Evolutionary conservation across 345 rosid species (phyloP), one percentile per base, ranked within the genome.

Genomic region (Populus alba): DNA sequence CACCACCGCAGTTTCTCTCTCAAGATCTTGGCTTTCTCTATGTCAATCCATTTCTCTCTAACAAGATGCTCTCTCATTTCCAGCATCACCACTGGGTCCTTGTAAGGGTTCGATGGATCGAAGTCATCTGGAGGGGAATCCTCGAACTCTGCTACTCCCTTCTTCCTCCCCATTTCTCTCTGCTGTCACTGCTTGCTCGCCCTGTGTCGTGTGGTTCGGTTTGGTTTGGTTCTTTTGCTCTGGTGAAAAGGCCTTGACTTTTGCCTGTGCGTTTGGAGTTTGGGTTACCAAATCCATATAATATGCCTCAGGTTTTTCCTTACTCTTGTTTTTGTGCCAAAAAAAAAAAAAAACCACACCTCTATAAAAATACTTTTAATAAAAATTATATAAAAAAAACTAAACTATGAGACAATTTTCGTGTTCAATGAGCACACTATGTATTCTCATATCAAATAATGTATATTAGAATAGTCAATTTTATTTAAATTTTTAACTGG

Each of bases 21-120:
- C 71, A 97, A 62, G 87, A 97, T 97, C 92, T 94, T 97, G 33
- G 99, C 95, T 89, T 94, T 97, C 91, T 94, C 97, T 74, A 97
- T 97, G 66, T 91, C 92, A 84, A 97, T 94, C 99, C 99, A 97
- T 79, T 97, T 97, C 92, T 97, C 99, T 39, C 99, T 83, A 20
- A 91, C 97, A 47, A 91, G 61, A 83, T 97, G 94, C 91, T 97
- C 98, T 81, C 98, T 91, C 97, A 97, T 97, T 84, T 97, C 99
- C 53, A 97, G 83, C 95, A 92, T 88, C 69, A 97, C 99, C 84
- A 94, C 99, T 77, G 99, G 99, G 75, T 94, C 99, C 86, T 92
- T 94, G 86, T 94, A 94, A 39, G 98, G 97, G 66, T 94, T 73
- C 29, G 62, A 83, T 63, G 97, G 91, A 80, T 97, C 98, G 85